Evolutionary conservation across 805 yeast species (phyloP), one percentile per base, ranked within the genome.

Genomic region (Cyberlindnera bimundalis): DNA sequence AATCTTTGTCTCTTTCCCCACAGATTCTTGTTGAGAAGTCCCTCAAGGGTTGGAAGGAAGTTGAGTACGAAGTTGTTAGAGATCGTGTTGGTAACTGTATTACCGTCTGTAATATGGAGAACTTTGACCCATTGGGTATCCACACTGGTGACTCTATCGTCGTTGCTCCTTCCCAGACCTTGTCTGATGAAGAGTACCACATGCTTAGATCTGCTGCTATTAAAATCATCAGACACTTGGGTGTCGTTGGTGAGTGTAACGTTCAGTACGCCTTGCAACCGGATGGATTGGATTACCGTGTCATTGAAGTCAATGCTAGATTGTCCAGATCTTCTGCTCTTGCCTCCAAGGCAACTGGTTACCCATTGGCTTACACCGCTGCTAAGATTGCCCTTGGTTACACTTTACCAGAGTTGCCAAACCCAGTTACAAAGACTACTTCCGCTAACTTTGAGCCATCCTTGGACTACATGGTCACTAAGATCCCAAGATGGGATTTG

Each of bases 141-240:
- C 99, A 91, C 70, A 91, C 99, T 42, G 99, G 99, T 71, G 99
- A 91, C 66, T 93, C 99, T 30, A 93, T 91, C 57, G 99, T 91
- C 36, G 96, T 93, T 60, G 99, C 99, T 40, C 99, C 99, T 36
- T 89, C 97, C 31, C 99, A 91, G 69, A 91, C 99, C 29, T 71
- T 91, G 57, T 84, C 96, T 28, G 99, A 91, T 66, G 96, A 90
- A 64, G 99, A 91, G 62, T 91, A 87, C 69, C 96, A 91, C 70
- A 93, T 91, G 99, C 79, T 91, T 58, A 83, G 99, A 72, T 74
- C 95, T 35, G 96, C 99, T 42, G 99, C 99, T 42, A 88, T 93
- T 65, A 93, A 93, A 69, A 88, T 91, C 59, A 91, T 91, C 58
- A 87, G 98, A 67, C 99, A 91, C 62, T 74, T 91, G 61, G 99